Conservation (phyloP, 768 basidiomycete species). For the Pleurotus citrinopileatus region DNA sequence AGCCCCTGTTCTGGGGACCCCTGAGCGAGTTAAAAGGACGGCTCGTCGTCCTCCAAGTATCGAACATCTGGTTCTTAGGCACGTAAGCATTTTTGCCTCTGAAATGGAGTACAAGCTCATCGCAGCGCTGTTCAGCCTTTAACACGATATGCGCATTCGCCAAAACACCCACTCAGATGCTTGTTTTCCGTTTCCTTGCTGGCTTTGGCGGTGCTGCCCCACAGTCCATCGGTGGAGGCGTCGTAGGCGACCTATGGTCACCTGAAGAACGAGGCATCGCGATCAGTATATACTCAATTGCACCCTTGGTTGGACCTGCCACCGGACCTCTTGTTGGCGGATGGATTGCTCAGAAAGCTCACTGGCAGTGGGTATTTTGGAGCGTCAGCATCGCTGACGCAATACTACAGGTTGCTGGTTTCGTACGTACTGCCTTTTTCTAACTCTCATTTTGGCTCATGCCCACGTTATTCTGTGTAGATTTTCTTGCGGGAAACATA, state of each 20-base stretch:
- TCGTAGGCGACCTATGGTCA: conserved; percentile 50
- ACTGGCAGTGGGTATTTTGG: conserved; percentile 66
- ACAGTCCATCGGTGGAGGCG: conserved; percentile 59
- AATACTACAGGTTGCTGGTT: conserved; percentile 41
- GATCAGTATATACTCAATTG: conserved; percentile 50
- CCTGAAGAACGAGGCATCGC: conserved; percentile 51
- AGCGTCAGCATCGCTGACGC: conserved; percentile 49
- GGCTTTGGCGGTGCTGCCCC: conserved; percentile 69
- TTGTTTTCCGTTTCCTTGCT: conserved; percentile 60
- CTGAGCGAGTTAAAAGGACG: conserved; percentile 37
- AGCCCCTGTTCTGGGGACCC: conserved; percentile 38
- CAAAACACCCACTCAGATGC: conserved; percentile 45
- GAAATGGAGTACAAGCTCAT: conserved; percentile 7
- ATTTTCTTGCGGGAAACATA: conserved; percentile 37
- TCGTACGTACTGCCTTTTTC: conserved; percentile 39
- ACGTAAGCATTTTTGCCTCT: conserved; percentile 12
- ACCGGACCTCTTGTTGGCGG: conserved; percentile 32
- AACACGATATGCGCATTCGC: conserved; percentile 51
- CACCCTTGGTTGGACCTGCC: conserved; percentile 46
- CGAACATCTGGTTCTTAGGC: conserved; percentile 61
- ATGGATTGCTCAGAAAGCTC: conserved; percentile 48
- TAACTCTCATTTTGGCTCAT: neutral
- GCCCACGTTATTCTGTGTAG: conserved; percentile 11
- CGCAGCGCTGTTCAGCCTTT: conserved; percentile 28
- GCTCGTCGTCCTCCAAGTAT: conserved; percentile 47